phyloP scores from a whole-genome alignment of 148 eudicot species.

The Camellia sinensis region DNA sequence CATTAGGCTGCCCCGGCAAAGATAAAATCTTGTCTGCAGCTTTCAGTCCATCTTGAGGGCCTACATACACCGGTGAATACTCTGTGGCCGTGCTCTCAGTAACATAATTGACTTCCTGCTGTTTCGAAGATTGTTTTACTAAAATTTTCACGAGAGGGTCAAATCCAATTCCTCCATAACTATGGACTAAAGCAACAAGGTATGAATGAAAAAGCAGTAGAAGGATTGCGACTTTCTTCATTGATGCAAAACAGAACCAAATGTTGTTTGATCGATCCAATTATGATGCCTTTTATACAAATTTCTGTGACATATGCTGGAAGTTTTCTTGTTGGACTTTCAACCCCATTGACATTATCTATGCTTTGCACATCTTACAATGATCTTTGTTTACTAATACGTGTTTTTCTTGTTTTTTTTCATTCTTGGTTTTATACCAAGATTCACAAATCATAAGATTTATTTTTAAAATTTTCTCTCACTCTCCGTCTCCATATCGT shows the following conservation, averaged over 20 bases:
- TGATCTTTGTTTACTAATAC: background rate
- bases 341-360: background rate
- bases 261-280: background rate
- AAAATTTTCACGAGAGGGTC: background rate
- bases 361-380: background rate
- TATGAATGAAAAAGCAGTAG: background rate
- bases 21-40: slow-evolving; percentile 15
- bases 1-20: slow-evolving; percentile 25
- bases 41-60: slow-evolving; percentile 22
- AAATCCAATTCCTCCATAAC: slow-evolving; percentile 3
- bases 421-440: too few species aligned
- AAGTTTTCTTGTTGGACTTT: background rate
- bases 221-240: background rate
- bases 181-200: background rate
- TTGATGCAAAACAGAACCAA: background rate
- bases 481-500: too few species aligned
- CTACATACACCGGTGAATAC: slow-evolving; percentile 12
- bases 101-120: background rate
- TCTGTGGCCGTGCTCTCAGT: background rate
- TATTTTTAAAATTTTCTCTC: too few species aligned
- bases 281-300: background rate
- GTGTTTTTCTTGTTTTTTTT: background rate
- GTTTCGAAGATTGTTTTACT: background rate
- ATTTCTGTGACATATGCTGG: background rate
- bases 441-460: too few species aligned